Base-by-base conservation (phyloP, 2,329 filamentous ascomycete genomes). In the Sphaerulina musiva region DNA sequence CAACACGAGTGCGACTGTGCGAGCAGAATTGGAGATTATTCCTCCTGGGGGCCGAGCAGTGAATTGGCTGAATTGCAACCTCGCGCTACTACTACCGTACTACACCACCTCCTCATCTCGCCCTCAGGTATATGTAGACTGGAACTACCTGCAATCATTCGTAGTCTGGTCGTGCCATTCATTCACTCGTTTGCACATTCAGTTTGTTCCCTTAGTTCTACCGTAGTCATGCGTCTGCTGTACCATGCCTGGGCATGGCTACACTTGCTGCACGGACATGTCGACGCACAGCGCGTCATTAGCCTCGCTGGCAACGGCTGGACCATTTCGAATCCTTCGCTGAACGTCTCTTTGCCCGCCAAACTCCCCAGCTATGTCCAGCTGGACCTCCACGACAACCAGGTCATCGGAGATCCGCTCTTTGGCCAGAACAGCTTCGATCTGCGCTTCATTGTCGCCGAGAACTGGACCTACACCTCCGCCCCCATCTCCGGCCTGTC, bases 391-490 rank as follows among this genome's bases (percentile, higher is more conserved):
- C 74, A 73, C 41, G 73, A 74, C 23, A 76, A 76, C 20, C 69
- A 76, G 6, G 72, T 80, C 3, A 82, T 83, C 58, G 74, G 73
- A 53, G 70, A 79, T 65, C 75, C 70, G n/a, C 77, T 81, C 53
- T 75, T 76, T 60, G 80, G 78, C 1, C 66, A 81, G 1, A 83
- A 82, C 55, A 80, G 84, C 60, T 81, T 82, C 61, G 72, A 82
- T 52, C 72, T 81, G 12, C 76, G 80, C 23, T 84, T 81, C 80
- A 73, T 85, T 26, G 73, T 74, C n/a, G 71, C 73, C 61, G 70
- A 70, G 11, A 80, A 84, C 62, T 85, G 82, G 81, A 84, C 79
- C 0, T 85, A 84, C 62, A 78, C 74, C 0, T 76, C 75, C n/a
- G 69, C 67, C 6, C 69, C 70, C 0, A 68, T 83, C 2, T 42